Evolutionary conservation across 2,329 filamentous ascomycete species (phyloP).

Genomic region (Myriangium duriaei): DNA sequence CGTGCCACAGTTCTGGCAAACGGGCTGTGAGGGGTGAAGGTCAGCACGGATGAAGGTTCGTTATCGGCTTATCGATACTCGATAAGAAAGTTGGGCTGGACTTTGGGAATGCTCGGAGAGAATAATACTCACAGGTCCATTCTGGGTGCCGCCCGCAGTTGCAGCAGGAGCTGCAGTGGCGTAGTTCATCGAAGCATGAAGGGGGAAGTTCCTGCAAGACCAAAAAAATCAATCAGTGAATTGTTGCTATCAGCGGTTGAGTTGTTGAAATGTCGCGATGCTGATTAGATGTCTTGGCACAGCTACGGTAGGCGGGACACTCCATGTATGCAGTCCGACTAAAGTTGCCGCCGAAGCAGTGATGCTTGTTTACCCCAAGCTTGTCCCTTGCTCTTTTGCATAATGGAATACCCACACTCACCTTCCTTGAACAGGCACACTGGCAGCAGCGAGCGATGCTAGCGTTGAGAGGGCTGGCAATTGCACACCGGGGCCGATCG

Average conservation of each 20-base stretch:
- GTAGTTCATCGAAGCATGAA: constrained; percentile 45
- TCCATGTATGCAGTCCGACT: not conserved
- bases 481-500: constrained; percentile 28
- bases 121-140: constrained; percentile 40
- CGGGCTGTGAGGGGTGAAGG: constrained; percentile 48
- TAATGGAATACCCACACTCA: no score
- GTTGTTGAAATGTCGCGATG: constrained; percentile 8
- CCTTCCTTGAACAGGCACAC: constrained; percentile 5
- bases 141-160: constrained; percentile 51
- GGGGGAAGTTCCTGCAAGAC: constrained; percentile 22
- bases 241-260: constrained; percentile 1
- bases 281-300: not conserved
- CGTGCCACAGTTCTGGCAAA: constrained; percentile 91
- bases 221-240: constrained; percentile 11
- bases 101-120: constrained; percentile 9
- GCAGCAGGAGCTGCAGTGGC: constrained; percentile 52
- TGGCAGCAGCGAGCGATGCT: constrained; percentile 30
- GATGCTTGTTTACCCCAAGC: constrained; percentile 1
- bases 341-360: not conserved
- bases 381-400: no score
- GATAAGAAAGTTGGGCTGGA: constrained; percentile 16
- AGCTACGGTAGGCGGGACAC: constrained; percentile 4
- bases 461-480: constrained; percentile 48
- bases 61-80: constrained; percentile 16
- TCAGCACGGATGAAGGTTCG: constrained; percentile 8